Evolutionary conservation across 2,329 filamentous ascomycete species (phyloP), one percentile per base, ranked within the genome.

Genomic region (Elsinoe necatrix): DNA sequence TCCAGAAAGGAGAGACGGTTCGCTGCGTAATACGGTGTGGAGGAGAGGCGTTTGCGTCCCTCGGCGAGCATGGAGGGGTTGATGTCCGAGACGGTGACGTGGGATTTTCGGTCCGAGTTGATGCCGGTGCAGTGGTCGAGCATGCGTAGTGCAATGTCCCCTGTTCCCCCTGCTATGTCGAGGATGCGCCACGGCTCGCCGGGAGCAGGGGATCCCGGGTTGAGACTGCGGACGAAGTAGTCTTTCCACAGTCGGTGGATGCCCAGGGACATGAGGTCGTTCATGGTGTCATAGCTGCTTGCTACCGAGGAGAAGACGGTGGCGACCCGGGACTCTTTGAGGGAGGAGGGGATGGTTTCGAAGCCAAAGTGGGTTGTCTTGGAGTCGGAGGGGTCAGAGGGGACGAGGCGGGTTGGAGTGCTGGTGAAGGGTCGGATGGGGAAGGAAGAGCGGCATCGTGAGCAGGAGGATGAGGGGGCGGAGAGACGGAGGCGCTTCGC

Each of bases 211-310:
- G 76, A 72, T 4, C 76, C 74, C 0, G 93, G 92, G 70, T 96
- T 93, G 29, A 98, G 81, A 31, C 85, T 86, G 63, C 88, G 85
- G 45, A 98, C 92, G 71, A 97, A 98, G 74, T 95, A 85, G 73
- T 97, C 92, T 76, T 87, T 98, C 93, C 93, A 98, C 35, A 98
- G 77, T 42, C 93, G 87, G 72, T 98, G 93, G 74, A 95, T 91
- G 56, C 93, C 93, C 48, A 98, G 82, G 6, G 93, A 97, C 93
- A 98, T 98, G 63, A 97, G 80, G 71, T 98, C 93, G 75, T 98
- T 98, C 93, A 98, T 98, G 61, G 85, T 86, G 72, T 98, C 93
- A 74, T 98, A 98, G 16, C 87, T 89, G 61, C 88, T 84, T 63
- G 93, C 93, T 39, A 98, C 93, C 63, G 87, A 96, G 71, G 89